These are phyloP conservation scores for Miscanthus sacchariflorus DNA, from an alignment of 202 grass and related monocot genomes.

Conservation along the genomic window DNA sequence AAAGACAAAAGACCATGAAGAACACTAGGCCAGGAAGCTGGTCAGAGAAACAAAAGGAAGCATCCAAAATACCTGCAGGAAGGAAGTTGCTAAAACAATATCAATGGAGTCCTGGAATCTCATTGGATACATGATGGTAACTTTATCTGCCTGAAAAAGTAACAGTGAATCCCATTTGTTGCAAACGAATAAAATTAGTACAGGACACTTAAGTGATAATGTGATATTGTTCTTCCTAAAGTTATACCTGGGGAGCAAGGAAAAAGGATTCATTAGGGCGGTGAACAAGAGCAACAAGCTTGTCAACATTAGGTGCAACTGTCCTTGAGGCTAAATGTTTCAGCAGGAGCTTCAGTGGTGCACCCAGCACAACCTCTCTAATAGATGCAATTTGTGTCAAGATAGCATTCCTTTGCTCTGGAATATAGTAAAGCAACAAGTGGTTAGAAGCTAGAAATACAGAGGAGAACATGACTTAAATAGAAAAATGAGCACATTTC, in stretches of 20 bases:
- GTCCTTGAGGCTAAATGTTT: slow-evolving; percentile 84
- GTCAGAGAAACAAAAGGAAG: slow-evolving; percentile 21
- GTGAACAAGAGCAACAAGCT: slow-evolving; percentile 96
- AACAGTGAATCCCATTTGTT: slow-evolving; percentile 16
- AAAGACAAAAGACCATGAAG: slow-evolving; percentile 11
- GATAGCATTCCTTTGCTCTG: slow-evolving; percentile 89
- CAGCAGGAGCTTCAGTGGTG: slow-evolving; percentile 86
- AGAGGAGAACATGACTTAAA: slow-evolving; percentile 12
- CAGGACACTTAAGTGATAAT: slow-evolving; percentile 21
- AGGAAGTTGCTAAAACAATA: slow-evolving; percentile 94
- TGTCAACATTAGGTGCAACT: slow-evolving; percentile 71
- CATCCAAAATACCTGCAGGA: slow-evolving; percentile 84
- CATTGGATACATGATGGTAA: slow-evolving; percentile 91
- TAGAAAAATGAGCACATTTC: slow-evolving; percentile 30
- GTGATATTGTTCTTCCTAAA: slow-evolving; percentile 25
- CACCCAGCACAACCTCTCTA: slow-evolving; percentile 95
- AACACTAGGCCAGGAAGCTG: slow-evolving; percentile 30
- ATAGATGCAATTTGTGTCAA: slow-evolving; percentile 96
- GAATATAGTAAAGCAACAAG: slow-evolving; percentile 45
- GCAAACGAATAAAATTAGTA: slow-evolving; percentile 2
- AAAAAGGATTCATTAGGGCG: slow-evolving; percentile 98
- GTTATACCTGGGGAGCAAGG: slow-evolving; percentile 80
- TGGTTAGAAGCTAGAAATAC: slow-evolving; percentile 23
- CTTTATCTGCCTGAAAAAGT: slow-evolving; percentile 79
- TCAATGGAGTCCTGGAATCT: slow-evolving; percentile 97